phyloP scores from a whole-genome alignment of 2,329 filamentous ascomycete genomes.

The Colletotrichum spinosum region DNA sequence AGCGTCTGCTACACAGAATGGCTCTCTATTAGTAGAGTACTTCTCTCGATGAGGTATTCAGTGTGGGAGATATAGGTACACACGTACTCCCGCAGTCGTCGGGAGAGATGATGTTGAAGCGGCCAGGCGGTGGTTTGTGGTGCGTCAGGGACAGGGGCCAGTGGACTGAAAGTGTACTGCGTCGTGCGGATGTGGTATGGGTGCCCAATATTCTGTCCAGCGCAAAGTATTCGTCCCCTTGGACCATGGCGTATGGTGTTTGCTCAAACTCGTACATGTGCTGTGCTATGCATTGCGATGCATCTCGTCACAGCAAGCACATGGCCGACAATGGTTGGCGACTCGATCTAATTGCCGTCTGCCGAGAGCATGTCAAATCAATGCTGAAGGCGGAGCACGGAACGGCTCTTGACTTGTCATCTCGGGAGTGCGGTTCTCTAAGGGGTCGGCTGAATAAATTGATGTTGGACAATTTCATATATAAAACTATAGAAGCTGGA shows the following conservation, averaged over 20 bases:
- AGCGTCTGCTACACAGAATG: too few relatives aligned
- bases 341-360: slow-evolving; percentile 1
- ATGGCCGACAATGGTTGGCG: neutral
- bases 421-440: too few relatives aligned
- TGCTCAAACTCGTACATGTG: slow-evolving; percentile 17
- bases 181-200: slow-evolving; percentile 27
- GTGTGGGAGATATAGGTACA: neutral
- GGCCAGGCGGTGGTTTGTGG: slow-evolving; percentile 11
- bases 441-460: too few relatives aligned
- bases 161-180: neutral
- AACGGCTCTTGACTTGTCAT: too few relatives aligned
- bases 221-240: slow-evolving; percentile 1
- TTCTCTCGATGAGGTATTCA: neutral
- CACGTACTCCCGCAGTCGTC: neutral
- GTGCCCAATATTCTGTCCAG: slow-evolving; percentile 28
- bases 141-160: slow-evolving; percentile 34
- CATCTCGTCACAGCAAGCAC: slow-evolving; percentile 13
- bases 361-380: slow-evolving; percentile 3
- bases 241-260: slow-evolving; percentile 18
- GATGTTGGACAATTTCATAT: too few relatives aligned
- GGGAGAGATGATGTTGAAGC: neutral
- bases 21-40: too few relatives aligned
- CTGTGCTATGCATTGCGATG: slow-evolving; percentile 25
- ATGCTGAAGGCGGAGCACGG: neutral
- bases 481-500: too few relatives aligned